Percentiles rank a stretch among this genome's conserved stretches.
phyloP scores from a whole-genome alignment of 495 filamentous ascomycete genomes.

The Penicillium simplicissimum region DNA sequence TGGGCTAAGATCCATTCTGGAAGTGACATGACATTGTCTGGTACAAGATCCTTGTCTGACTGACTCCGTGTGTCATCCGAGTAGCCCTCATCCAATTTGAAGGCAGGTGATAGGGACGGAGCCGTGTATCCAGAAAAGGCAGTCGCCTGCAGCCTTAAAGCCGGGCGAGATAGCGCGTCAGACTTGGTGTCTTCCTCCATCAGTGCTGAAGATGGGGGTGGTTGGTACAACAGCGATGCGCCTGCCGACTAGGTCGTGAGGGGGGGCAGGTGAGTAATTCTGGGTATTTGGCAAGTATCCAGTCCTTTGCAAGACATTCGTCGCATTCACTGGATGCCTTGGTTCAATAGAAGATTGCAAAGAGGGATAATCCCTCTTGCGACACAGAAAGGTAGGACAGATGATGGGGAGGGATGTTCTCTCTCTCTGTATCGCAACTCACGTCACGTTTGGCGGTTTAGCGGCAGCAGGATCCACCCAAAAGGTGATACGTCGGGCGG shows the following conservation, averaged over 20 bases:
- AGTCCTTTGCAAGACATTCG: background rate
- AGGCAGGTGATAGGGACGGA: slow-evolving; percentile 45
- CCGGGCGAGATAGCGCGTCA: slow-evolving; percentile 21
- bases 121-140: slow-evolving; percentile 29
- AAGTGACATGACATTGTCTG: slow-evolving; percentile 45
- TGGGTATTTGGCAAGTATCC: background rate
- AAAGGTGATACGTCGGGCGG: slow-evolving; percentile 19
- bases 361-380: slow-evolving; percentile 18
- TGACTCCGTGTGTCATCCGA: slow-evolving; percentile 64
- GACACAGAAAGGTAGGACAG: slow-evolving; percentile 7
- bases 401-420: slow-evolving; percentile 7
- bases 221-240: background rate
- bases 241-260: background rate
- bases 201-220: slow-evolving; percentile 9
- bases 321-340: background rate
- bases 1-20: slow-evolving; percentile 55
- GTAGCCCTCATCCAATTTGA: slow-evolving; percentile 65
- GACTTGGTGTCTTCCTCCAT: slow-evolving; percentile 40
- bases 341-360: background rate
- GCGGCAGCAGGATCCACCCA: slow-evolving; percentile 18
- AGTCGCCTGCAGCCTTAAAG: slow-evolving; percentile 30
- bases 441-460: slow-evolving; percentile 21
- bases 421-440: slow-evolving; percentile 16
- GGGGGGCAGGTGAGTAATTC: background rate
- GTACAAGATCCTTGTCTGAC: slow-evolving; percentile 44